Evolutionary conservation across 2,329 filamentous ascomycete species (phyloP).

Genomic region (Neocucurbitaria cava): DNA sequence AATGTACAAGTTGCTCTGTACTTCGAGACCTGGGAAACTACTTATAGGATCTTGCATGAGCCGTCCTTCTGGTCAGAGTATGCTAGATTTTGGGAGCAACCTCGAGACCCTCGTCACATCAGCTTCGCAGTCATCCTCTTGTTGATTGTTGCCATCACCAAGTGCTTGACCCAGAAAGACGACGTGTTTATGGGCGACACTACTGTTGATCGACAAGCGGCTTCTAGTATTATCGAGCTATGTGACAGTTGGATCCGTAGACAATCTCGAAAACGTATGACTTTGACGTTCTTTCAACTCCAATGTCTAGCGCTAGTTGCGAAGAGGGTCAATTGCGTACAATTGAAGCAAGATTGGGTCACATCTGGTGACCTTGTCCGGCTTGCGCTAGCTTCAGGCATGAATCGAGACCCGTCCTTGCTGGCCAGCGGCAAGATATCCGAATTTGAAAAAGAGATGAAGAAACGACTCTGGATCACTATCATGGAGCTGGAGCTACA

Average conservation of each 20-base stretch:
- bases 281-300: slow-evolving; percentile 58
- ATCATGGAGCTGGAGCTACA: slow-evolving; percentile 65
- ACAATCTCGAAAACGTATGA: slow-evolving; percentile 62
- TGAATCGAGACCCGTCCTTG: slow-evolving; percentile 58
- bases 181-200: slow-evolving; percentile 54
- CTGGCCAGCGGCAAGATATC: slow-evolving; percentile 41
- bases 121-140: slow-evolving; percentile 52
- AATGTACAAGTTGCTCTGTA: slow-evolving; percentile 57
- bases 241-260: slow-evolving; percentile 52
- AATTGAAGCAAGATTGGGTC: slow-evolving; percentile 62
- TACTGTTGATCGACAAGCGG: slow-evolving; percentile 49
- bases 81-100: slow-evolving; percentile 53
- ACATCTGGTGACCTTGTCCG: slow-evolving; percentile 59
- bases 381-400: slow-evolving; percentile 60
- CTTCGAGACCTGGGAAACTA: slow-evolving; percentile 59
- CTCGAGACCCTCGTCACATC: slow-evolving; percentile 29
- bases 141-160: slow-evolving; percentile 49
- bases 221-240: slow-evolving; percentile 47
- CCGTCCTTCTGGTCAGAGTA: slow-evolving; percentile 63
- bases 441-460: slow-evolving; percentile 60
- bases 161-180: slow-evolving; percentile 41
- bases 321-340: slow-evolving; percentile 59
- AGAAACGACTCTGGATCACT: slow-evolving; percentile 64
- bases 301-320: slow-evolving; percentile 60
- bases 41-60: slow-evolving; percentile 61